Evolutionary conservation across 192 early-diverging fungal species (phyloP).

Genomic region (Haplosporangium gracile): DNA sequence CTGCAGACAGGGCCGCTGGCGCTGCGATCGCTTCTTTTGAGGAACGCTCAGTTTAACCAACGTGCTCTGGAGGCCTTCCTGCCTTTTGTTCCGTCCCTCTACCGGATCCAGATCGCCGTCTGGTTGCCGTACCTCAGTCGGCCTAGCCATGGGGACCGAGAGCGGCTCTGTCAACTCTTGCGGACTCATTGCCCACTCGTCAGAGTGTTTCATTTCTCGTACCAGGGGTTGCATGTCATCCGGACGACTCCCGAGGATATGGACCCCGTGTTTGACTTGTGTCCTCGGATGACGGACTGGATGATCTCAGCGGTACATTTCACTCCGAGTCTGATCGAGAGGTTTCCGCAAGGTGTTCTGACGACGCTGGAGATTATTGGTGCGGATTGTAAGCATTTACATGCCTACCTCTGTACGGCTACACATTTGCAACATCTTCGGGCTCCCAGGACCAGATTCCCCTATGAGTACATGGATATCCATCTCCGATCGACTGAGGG

Average conservation of each 20-base stretch:
- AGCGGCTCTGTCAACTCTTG: neutral
- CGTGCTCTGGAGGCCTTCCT: neutral
- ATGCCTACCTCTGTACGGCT: neutral
- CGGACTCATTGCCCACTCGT: neutral
- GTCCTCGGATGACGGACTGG: constrained; percentile 1
- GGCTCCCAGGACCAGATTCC: neutral
- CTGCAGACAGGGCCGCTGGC: neutral
- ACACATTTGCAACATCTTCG: neutral
- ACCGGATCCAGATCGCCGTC: neutral
- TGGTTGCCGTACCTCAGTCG: neutral
- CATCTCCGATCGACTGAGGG: neutral
- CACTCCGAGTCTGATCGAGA: neutral
- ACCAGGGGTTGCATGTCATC: neutral
- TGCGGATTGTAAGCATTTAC: neutral
- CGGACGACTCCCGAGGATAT: neutral
- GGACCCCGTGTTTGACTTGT: neutral
- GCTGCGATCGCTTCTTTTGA: neutral
- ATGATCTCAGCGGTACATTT: neutral
- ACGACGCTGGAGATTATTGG: neutral
- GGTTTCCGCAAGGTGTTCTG: neutral
- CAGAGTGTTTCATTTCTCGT: neutral
- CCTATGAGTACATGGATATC: neutral
- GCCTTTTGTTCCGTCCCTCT: neutral
- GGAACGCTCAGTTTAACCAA: neutral
- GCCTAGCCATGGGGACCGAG: neutral